phyloP scores from a whole-genome alignment of 2,329 filamentous ascomycete genomes.

The Pestalotiopsis sp. region DNA sequence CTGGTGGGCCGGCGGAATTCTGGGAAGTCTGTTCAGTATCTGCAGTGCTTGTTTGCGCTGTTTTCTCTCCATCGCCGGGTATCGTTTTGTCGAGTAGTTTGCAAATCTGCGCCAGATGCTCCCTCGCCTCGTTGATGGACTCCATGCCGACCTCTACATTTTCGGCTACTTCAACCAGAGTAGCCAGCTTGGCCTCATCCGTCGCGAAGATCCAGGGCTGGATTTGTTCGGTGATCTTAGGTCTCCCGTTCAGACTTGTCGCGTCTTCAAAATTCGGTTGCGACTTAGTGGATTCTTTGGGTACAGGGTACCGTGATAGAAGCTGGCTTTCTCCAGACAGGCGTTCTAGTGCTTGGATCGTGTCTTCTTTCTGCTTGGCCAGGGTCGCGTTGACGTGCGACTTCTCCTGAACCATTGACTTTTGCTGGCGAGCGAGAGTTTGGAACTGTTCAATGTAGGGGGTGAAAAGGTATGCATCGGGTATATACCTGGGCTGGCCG shows the following conservation, averaged over 20 bases:
- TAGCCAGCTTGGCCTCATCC: constrained; percentile 61
- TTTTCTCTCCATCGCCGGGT: constrained; percentile 20
- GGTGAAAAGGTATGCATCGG: constrained; percentile 48
- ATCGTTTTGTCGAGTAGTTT: constrained; percentile 38
- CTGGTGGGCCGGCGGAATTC: constrained; percentile 23
- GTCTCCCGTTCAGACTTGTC: constrained; percentile 39
- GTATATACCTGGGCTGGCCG: constrained; percentile 7
- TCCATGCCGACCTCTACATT: constrained; percentile 61
- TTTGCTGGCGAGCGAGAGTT: constrained; percentile 57
- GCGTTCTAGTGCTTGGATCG: constrained; percentile 51
- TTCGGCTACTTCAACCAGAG: constrained; percentile 60
- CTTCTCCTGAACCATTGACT: constrained; percentile 59
- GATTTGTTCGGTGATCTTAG: constrained; percentile 37
- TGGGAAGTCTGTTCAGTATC: constrained; percentile 42
- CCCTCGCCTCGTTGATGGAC: constrained; percentile 55
- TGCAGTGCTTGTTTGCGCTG: constrained; percentile 31
- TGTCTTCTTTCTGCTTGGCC: constrained; percentile 52
- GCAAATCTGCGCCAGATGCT: constrained; percentile 51
- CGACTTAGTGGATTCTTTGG: constrained; percentile 32
- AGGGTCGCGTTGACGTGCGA: constrained; percentile 56
- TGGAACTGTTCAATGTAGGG: constrained; percentile 60
- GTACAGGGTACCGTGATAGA: constrained; percentile 53
- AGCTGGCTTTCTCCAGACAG: constrained; percentile 66
- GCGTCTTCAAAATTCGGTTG: constrained; percentile 48
- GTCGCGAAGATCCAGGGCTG: constrained; percentile 63